Evolutionary conservation across 345 rosid species (phyloP), one percentile per base, ranked within the genome.

Genomic region (Boechera retrofracta): DNA sequence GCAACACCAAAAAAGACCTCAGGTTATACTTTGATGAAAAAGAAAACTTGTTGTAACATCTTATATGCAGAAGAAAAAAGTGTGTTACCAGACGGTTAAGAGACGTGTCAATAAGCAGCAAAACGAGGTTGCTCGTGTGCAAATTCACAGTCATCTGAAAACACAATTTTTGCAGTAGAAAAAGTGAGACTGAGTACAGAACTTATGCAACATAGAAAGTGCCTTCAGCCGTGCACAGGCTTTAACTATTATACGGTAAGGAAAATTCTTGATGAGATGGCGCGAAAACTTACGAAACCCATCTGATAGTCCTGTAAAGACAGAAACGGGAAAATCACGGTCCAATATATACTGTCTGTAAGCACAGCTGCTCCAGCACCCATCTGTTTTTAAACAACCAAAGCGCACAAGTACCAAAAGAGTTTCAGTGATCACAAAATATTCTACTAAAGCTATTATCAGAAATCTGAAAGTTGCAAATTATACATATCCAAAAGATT

Each of bases 291-390:
- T 82, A 88, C 90, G 4, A 86, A 86, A 85, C 82, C 78, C 72
- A 86, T 72, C 10, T 73, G 36, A 36, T 79, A 84, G 74, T 87
- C 91, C 39, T 73, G 71, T 74, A 87, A 74, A 70, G 87, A 81
- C 71, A 89, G 84, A 77, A 83, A 88, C 0, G 91, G 93, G 70
- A 86, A 89, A 80, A 91, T 87, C 69, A 88, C 72, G 16, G 57
- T 38, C 94, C 97, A 91, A 81, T 85, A 91, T 18, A 87, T 66
- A 61, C 80, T 71, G 73, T 89, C 93, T 16, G 91, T 91, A 28
- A 89, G 86, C 84, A 83, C 82, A 48, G 85, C 88, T 26, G 91
- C 90, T 76, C 90, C 93, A 32, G 87, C 89, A 76, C 66, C 78
- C 63, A 78, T 81, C 93, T 89, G 83, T 80, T 47, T 57, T 56